phyloP scores from a whole-genome alignment of 805 yeast species.

The Kodamaea neixiangensis region DNA sequence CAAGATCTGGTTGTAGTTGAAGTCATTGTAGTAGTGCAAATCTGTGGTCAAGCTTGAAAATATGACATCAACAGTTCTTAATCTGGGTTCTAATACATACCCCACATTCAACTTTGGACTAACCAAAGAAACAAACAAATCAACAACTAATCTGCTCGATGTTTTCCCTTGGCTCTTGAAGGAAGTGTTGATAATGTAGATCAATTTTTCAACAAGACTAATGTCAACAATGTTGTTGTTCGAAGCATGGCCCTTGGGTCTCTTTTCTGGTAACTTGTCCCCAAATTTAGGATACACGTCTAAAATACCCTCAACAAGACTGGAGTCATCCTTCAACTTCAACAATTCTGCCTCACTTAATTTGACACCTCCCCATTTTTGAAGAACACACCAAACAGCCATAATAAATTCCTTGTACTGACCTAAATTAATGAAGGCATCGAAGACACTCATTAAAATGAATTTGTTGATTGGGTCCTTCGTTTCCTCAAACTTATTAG shows the following conservation, averaged over 20 bases:
- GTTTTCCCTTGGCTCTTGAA: conserved; percentile 16
- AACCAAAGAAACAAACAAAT: conserved; percentile 26
- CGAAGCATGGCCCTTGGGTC: background rate
- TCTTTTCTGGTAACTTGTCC: background rate
- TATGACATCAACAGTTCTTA: conserved; percentile 30
- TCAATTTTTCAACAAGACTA: conserved; percentile 33
- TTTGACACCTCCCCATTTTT: conserved; percentile 37
- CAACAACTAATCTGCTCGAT: conserved; percentile 28
- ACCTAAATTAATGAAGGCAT: conserved; percentile 33
- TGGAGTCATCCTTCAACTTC: background rate
- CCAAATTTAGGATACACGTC: conserved; percentile 4
- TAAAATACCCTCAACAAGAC: conserved; percentile 3
- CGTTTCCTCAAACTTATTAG: conserved; percentile 1
- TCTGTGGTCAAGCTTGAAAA: conserved; percentile 32
- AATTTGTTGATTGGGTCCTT: conserved; percentile 32
- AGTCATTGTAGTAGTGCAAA: conserved; percentile 30
- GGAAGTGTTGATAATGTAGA: conserved; percentile 33
- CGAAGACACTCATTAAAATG: conserved; percentile 30
- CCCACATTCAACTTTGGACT: conserved; percentile 19
- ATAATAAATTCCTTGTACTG: conserved; percentile 29
- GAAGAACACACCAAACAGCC: conserved; percentile 35
- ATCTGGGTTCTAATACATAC: conserved; percentile 22
- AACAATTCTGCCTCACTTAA: conserved; percentile 10
- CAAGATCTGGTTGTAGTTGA: conserved; percentile 23
- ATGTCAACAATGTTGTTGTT: conserved; percentile 24